Evolutionary conservation across 2,329 filamentous ascomycete genomes (phyloP).

Genomic region (Claviceps sp.): DNA sequence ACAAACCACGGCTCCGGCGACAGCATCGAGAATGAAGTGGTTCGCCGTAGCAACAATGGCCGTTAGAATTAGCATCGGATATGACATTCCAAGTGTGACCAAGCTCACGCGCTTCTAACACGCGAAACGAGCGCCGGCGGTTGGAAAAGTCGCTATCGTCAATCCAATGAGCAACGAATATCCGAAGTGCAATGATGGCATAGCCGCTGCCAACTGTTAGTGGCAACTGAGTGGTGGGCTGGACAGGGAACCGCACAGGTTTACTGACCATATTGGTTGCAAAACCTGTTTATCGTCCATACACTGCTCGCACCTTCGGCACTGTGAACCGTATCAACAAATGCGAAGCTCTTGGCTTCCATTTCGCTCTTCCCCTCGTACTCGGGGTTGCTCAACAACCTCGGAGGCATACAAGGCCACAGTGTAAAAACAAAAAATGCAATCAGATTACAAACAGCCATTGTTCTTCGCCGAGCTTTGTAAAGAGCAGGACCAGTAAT

Average conservation of each 20-base stretch:
- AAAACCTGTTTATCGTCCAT: constrained; percentile 54
- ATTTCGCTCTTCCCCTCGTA: constrained; percentile 42
- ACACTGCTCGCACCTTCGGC: constrained; percentile 43
- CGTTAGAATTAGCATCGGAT: constrained; percentile 50
- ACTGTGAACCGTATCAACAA: constrained; percentile 47
- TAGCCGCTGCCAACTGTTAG: constrained; percentile 39
- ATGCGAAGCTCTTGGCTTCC: constrained; percentile 46
- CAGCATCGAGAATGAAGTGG: constrained; percentile 59
- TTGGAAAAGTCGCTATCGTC: constrained; percentile 52
- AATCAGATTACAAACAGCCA: constrained; percentile 48
- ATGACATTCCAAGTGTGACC: constrained; percentile 40
- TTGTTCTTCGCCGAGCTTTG: constrained; percentile 42
- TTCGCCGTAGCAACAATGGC: constrained; percentile 62
- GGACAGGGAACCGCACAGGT: not conserved
- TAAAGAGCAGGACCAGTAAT: constrained; percentile 34
- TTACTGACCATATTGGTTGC: constrained; percentile 55
- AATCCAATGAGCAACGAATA: constrained; percentile 62
- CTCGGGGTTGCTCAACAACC: constrained; percentile 41
- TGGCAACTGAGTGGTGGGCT: not conserved
- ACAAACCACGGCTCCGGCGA: constrained; percentile 54
- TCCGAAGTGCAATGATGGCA: constrained; percentile 65
- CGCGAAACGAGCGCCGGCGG: constrained; percentile 38
- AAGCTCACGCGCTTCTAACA: constrained; percentile 35
- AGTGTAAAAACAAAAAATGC: constrained; percentile 49
- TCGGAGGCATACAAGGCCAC: constrained; percentile 51